phyloP scores from a whole-genome alignment of 768 basidiomycete species.

The Panus rudis region DNA sequence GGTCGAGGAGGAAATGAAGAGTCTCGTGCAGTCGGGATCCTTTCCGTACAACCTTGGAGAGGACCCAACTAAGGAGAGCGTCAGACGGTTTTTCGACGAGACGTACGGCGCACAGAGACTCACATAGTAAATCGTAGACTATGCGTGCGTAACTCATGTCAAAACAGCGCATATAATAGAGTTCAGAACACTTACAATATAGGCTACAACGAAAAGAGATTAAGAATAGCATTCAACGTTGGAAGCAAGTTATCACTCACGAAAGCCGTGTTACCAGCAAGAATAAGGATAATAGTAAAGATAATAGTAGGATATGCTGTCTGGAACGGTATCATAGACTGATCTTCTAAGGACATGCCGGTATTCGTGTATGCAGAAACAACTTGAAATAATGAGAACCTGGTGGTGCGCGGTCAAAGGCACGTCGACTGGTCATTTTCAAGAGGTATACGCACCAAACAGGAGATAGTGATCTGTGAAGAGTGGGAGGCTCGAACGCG shows the following conservation, averaged over 20 bases:
- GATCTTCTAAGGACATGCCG: conserved; percentile 81
- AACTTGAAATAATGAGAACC: conserved; percentile 83
- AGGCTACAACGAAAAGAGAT: conserved; percentile 49
- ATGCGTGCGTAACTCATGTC: neutral
- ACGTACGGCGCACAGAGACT: conserved; percentile 22
- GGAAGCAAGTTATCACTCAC: conserved; percentile 44
- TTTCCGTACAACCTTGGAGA: conserved; percentile 53
- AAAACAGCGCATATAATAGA: neutral
- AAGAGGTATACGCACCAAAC: conserved; percentile 47
- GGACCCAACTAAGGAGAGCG: conserved; percentile 51
- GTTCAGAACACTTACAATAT: conserved; percentile 58
- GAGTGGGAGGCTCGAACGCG: conserved; percentile 53
- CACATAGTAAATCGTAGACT: conserved; percentile 82
- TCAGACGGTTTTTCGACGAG: conserved; percentile 4
- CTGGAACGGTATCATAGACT: conserved; percentile 90
- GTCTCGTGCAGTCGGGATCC: conserved; percentile 67
- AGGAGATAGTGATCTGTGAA: conserved; percentile 47
- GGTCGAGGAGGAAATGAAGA: conserved; percentile 86
- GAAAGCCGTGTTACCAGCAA: conserved; percentile 91
- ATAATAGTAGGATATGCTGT: conserved; percentile 76
- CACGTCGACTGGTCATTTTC: neutral
- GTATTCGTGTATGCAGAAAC: conserved; percentile 86
- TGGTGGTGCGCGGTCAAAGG: too few relatives aligned
- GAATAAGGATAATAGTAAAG: conserved; percentile 62
- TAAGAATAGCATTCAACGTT: conserved; percentile 3